Conservation (phyloP, 176 grass and related monocot species). For the Panicum miliaceum region DNA sequence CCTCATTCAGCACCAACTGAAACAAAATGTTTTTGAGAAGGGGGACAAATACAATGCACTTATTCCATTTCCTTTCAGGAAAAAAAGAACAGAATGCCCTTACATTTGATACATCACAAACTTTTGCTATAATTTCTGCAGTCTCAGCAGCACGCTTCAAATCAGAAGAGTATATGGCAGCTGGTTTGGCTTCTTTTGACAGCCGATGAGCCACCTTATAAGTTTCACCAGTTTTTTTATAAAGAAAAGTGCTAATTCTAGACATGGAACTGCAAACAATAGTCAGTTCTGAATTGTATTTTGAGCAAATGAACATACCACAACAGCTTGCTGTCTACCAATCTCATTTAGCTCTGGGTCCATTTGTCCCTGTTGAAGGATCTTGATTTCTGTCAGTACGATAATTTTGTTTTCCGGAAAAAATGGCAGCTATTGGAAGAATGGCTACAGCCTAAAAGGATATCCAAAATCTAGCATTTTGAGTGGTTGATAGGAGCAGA, state of each 20-base stretch:
- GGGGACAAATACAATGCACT: neutral
- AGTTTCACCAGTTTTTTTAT: neutral
- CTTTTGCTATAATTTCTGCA: conserved; percentile 47
- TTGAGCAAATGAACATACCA: conserved; percentile 42
- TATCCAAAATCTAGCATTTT: neutral
- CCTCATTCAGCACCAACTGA: conserved; percentile 49
- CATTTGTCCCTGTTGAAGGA: conserved; percentile 55
- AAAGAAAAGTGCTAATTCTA: neutral
- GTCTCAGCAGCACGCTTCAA: conserved; percentile 21
- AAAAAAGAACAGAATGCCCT: neutral
- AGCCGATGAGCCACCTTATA: conserved; percentile 57
- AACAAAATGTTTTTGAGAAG: neutral
- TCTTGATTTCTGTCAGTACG: neutral
- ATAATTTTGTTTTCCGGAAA: neutral
- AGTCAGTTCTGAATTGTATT: neutral
- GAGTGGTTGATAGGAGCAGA: neutral
- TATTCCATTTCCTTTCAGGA: neutral
- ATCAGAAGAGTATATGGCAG: conserved; percentile 71
- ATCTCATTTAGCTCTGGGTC: conserved; percentile 76
- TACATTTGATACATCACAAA: conserved; percentile 57
- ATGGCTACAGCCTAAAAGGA: neutral
- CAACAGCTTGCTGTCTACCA: conserved; percentile 58
- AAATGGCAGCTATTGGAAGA: neutral
- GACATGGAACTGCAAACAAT: neutral
- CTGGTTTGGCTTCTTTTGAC: conserved; percentile 59